Base-by-base conservation (phyloP, 169 alveolate species). In the Eimeria praecox region DNA sequence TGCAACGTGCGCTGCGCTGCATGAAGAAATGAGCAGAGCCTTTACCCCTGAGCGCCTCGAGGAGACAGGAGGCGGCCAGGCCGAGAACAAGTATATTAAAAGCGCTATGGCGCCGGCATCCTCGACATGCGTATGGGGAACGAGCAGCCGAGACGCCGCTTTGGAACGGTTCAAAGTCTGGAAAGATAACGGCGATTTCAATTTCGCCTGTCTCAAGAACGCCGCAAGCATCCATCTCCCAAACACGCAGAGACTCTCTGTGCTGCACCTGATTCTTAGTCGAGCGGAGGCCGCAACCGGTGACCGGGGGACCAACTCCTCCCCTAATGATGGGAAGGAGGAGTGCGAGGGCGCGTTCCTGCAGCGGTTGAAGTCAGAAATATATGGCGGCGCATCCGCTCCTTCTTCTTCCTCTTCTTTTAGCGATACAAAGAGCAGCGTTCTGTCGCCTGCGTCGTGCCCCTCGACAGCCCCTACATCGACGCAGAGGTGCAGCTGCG, bases 131-230 rank as follows among this genome's bases (percentile, higher is more conserved):
- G 42, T 56, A 27, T 62, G 80, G 93, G 42, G 27, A 86, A 49
- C 59, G n/a, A 59, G 42, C 24, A 62, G 62, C 93, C 38, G 64
- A 38, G 80, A 62, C 10, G 71, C 82, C 42, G 93, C 80, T 62
- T 30, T 86, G 6, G 82, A 62, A 24, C 22, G 20, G 59, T 86
- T 86, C 80, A 24, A 24, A 12, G 80, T 86, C 82, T 86, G 93
- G 93, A 86, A 86, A 44, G 93, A 62, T 46, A 86, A 86, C 66
- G 80, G 82, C 35, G 93, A 86, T 20, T 86, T 86, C 56, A 86
- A 86, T 30, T 40, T 86, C n/a, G 93, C 59, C 40, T 86, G 93
- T 42, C 80, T 86, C n/a, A 35, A 35, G 71, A 56, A 38, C 20
- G 78, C 93, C 69, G 59, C 66, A 38, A 62, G 27, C 40, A 86